phyloP scores from a whole-genome alignment of 345 rosid species.

The Adansonia digitata region DNA sequence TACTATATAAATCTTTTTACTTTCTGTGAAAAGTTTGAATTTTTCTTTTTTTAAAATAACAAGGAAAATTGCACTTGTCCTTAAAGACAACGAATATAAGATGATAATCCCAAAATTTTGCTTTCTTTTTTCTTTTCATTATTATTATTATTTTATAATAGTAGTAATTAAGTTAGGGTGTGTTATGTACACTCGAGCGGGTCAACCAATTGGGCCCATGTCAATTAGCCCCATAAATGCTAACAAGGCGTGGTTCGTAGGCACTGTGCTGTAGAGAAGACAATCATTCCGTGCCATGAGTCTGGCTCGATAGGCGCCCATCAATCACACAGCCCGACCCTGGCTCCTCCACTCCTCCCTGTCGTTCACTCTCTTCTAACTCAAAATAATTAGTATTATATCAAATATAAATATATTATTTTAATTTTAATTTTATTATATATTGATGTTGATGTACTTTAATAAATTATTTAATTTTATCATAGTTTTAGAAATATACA shows the following conservation, averaged over 20 bases:
- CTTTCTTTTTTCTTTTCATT: background rate
- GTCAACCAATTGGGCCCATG: background rate
- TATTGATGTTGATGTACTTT: no score
- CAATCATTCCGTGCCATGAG: constrained; percentile 1
- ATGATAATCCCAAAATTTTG: background rate
- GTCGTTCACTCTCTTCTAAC: background rate
- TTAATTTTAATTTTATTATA: no score
- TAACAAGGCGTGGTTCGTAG: background rate
- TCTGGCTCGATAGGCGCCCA: background rate
- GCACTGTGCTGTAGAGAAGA: background rate
- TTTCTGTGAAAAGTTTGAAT: no score
- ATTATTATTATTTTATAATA: background rate
- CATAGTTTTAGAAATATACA: no score
- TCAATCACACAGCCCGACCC: background rate
- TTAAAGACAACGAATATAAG: no score
- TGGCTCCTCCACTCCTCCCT: background rate
- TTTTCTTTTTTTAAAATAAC: no score
- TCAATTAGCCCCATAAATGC: background rate
- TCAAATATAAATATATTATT: no score
- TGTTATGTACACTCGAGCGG: background rate
- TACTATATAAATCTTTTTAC: no score
- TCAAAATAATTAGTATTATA: background rate
- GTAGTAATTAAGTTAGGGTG: background rate
- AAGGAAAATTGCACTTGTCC: no score
- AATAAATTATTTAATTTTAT: no score